Conservation (phyloP, 768 basidiomycete species). For the Dacryopinax spathularia region DNA sequence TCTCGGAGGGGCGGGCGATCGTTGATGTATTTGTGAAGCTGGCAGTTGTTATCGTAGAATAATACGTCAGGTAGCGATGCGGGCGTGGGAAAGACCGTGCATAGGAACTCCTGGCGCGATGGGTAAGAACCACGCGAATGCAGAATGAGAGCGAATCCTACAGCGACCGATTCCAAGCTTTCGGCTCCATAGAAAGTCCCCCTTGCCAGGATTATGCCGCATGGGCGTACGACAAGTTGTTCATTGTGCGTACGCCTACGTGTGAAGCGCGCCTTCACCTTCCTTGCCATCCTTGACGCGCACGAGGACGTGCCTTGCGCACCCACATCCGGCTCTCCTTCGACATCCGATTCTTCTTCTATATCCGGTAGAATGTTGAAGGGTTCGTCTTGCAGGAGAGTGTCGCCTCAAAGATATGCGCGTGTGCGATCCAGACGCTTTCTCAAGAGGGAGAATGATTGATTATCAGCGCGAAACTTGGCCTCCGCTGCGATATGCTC, state of each 20-base stretch:
- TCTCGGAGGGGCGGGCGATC: background rate
- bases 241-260: conserved; percentile 6
- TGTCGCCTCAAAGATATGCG: background rate
- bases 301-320: too few species aligned
- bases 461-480: conserved; percentile 11
- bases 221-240: conserved; percentile 5
- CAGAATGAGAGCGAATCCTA: background rate
- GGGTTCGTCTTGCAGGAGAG: conserved; percentile 21
- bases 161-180: background rate
- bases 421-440: background rate
- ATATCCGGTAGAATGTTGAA: background rate
- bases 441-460: conserved; percentile 4
- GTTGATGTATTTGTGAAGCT: conserved; percentile 3
- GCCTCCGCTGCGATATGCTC: conserved; percentile 14
- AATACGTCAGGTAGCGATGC: background rate
- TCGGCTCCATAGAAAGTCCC: conserved; percentile 5
- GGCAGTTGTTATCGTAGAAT: conserved; percentile 16
- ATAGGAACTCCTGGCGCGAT: background rate
- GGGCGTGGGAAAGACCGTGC: background rate
- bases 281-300: background rate
- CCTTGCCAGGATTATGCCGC: conserved; percentile 3
- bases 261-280: background rate
- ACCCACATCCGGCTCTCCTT: background rate
- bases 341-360: background rate
- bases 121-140: background rate